Base-by-base conservation (phyloP, 495 filamentous ascomycete genomes). In the Aspergillus sparsus region DNA sequence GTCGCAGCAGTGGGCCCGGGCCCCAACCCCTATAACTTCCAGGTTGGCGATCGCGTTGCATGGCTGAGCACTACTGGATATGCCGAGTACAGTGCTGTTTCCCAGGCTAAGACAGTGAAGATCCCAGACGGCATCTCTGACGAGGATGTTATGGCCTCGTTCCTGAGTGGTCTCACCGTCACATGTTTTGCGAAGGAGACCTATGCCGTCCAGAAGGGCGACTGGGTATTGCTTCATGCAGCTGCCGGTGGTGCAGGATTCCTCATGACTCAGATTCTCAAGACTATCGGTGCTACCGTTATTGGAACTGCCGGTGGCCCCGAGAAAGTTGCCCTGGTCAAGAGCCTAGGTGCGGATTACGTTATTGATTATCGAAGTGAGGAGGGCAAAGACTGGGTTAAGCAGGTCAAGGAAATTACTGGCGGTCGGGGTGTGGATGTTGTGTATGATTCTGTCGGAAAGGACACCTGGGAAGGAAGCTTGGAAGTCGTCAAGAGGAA, bases 391-490 rank as follows among this genome's bases (percentile, higher is more conserved):
- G 84, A 89, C 61, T 86, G 90, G 66, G 80, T 85, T 21, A 71
- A 78, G 53, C 69, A 74, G 68, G 87, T 93, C 2, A 82, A 81
- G 68, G 86, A 92, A 67, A 84, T 89, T 44, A 94, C 91, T 1
- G 76, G 73, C 12, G 85, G 87, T 2, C 68, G 82, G 49, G 94
- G 94, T 9, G 89, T 91, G 2, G 79, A 78, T 59, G 92, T 88
- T 9, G 87, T 97, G 10, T 97, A 93, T 72, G 94, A 98, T 72
- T 88, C 89, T 16, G 91, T 97, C 15, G 94, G 94, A 8, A 88
- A 88, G 77, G 80, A 82, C 54, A 97, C 94, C 0, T 97, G 96
- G 79, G 92, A 97, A 60, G 77, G 83, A 33, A 88, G 89, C 71
- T 70, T 98, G 67, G 87, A 92, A 56, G 85, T 84, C 60, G 75